A percentile compares a stretch with the other conserved stretches of the same genome.
phyloP scores from a whole-genome alignment of 768 basidiomycete species.

The Russula sp. region DNA sequence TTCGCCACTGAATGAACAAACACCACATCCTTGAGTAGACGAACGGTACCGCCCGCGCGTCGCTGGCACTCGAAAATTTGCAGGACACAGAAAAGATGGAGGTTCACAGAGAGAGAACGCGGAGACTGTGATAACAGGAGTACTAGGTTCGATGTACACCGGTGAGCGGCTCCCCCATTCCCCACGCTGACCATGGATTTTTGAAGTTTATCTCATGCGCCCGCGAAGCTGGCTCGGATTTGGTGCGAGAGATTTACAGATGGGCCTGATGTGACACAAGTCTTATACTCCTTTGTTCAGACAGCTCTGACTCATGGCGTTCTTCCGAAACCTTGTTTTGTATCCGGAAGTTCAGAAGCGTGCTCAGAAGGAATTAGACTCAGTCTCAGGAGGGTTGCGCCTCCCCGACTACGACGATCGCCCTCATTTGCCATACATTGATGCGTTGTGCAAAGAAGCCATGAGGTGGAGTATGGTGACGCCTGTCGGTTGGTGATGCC shows the following conservation, averaged over 20 bases:
- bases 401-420: conserved; percentile 51
- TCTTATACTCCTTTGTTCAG: not conserved
- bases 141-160: conserved; percentile 9
- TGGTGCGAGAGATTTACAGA: not conserved
- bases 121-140: not conserved
- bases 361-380: conserved; percentile 57
- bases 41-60: conserved; percentile 4
- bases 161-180: not conserved
- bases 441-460: conserved; percentile 44
- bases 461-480: conserved; percentile 47
- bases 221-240: conserved; percentile 5
- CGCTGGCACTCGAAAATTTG: conserved; percentile 7
- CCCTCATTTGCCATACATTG: conserved; percentile 42
- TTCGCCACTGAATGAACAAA: not conserved
- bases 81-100: conserved; percentile 1
- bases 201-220: not conserved
- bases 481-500: conserved; percentile 36
- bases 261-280: not conserved
- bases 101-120: not conserved
- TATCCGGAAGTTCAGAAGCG: conserved; percentile 28
- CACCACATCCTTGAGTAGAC: not conserved
- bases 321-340: conserved; percentile 23
- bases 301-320: conserved; percentile 26
- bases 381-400: conserved; percentile 41
- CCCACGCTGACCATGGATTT: not conserved